phyloP scores from a whole-genome alignment of 1,284 basidiomycete genomes.

The Apiotrichum domesticum region DNA sequence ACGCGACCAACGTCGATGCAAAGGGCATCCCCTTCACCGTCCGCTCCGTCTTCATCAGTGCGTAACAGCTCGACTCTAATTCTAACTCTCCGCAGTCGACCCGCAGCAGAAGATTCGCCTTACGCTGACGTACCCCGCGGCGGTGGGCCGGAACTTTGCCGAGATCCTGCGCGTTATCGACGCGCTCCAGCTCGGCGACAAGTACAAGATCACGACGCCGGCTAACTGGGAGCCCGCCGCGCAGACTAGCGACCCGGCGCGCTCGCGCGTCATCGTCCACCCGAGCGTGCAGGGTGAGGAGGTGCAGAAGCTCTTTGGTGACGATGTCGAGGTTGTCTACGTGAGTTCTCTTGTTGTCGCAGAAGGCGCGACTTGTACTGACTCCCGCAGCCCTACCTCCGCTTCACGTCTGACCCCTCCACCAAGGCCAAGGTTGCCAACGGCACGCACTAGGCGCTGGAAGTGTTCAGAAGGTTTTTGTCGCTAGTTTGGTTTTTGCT shows the following conservation, averaged over 20 bases:
- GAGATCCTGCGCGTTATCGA: slow-evolving; percentile 81
- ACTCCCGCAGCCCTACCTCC: slow-evolving; percentile 48
- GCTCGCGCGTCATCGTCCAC: slow-evolving; percentile 92
- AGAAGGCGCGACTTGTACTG: too few relatives aligned
- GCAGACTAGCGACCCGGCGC: neutral
- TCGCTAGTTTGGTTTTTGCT: too few relatives aligned
- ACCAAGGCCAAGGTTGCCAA: slow-evolving; percentile 14
- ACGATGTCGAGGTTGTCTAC: slow-evolving; percentile 49
- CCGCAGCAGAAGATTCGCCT: slow-evolving; percentile 83
- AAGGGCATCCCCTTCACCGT: slow-evolving; percentile 75
- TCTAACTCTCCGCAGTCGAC: slow-evolving; percentile 53
- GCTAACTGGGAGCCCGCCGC: neutral
- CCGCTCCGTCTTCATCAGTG: slow-evolving; percentile 80
- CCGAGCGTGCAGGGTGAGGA: slow-evolving; percentile 79
- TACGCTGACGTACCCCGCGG: slow-evolving; percentile 83
- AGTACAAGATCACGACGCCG: slow-evolving; percentile 52
- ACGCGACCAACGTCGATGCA: slow-evolving; percentile 79
- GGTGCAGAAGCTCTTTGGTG: slow-evolving; percentile 62
- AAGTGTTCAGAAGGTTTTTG: too few relatives aligned
- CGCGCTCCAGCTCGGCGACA: slow-evolving; percentile 89
- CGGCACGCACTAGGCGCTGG: too few relatives aligned
- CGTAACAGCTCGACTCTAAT: neutral
- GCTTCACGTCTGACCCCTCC: slow-evolving; percentile 48
- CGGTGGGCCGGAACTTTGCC: slow-evolving; percentile 57
- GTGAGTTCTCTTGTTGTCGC: slow-evolving; percentile 20